These are phyloP conservation scores for Pseudogymnoascus verrucosus DNA, from an alignment of 2,329 filamentous ascomycete species.

Conservation along the genomic window DNA sequence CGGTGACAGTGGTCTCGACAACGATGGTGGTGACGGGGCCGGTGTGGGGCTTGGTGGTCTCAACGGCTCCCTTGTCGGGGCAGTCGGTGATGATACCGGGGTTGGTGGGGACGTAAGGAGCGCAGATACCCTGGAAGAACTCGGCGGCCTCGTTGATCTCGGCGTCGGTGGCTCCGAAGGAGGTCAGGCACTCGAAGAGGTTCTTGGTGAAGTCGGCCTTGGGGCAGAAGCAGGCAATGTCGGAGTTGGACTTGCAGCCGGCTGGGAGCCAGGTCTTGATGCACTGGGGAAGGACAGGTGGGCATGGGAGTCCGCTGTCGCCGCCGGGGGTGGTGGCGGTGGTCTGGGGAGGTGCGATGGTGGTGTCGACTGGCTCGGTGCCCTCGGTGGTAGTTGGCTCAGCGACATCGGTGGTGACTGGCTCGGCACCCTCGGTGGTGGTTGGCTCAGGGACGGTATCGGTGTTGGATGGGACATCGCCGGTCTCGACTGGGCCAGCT, in stretches of 20 bases:
- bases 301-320: conserved; percentile 28
- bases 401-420: neutral
- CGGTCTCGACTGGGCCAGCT: neutral
- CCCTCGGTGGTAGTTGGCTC: neutral
- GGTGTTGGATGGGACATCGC: neutral
- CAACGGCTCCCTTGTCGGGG: conserved; percentile 35
- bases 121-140: conserved; percentile 91
- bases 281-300: conserved; percentile 73
- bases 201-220: conserved; percentile 65
- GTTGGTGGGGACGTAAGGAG: conserved; percentile 63
- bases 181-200: conserved; percentile 73
- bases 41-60: conserved; percentile 42
- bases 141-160: conserved; percentile 63
- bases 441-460: conserved; percentile 6
- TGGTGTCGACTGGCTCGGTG: neutral
- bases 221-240: conserved; percentile 80
- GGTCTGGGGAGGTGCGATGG: conserved; percentile 34
- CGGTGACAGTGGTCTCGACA: conserved; percentile 43
- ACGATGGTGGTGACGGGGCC: conserved; percentile 40
- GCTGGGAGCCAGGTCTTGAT: conserved; percentile 81
- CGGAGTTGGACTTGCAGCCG: conserved; percentile 77
- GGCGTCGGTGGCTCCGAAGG: conserved; percentile 60
- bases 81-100: conserved; percentile 72
- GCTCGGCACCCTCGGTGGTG: neutral
- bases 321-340: conserved; percentile 9